These are phyloP conservation scores for Talaromyces islandicus DNA, from an alignment of 2,329 filamentous ascomycete species.

Conservation along the genomic window DNA sequence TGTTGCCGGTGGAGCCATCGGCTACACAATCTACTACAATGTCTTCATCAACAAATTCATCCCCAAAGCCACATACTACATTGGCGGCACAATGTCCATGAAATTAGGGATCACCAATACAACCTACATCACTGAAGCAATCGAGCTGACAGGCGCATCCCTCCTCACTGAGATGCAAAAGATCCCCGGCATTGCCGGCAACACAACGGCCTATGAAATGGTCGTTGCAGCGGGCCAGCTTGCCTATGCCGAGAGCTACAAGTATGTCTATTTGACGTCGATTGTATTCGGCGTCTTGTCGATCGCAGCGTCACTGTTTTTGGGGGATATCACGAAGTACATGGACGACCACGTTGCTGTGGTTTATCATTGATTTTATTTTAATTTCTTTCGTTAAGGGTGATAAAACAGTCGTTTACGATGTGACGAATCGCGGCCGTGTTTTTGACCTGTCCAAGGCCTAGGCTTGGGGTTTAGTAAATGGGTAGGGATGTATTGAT, in stretches of 20 bases:
- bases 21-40: constrained; percentile 56
- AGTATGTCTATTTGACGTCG: constrained; percentile 56
- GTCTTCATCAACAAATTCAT: constrained; percentile 43
- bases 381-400: background rate
- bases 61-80: constrained; percentile 40
- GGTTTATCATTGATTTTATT: constrained; percentile 31
- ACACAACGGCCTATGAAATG: constrained; percentile 44
- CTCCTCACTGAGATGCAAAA: constrained; percentile 44
- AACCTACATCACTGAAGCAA: constrained; percentile 44
- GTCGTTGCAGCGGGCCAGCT: constrained; percentile 52
- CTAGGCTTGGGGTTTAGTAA: background rate
- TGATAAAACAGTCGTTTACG: background rate
- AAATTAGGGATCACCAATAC: constrained; percentile 47
- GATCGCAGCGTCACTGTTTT: constrained; percentile 52
- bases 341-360: constrained; percentile 56
- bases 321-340: constrained; percentile 54
- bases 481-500: background rate
- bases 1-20: constrained; percentile 61
- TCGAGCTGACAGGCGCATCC: constrained; percentile 48
- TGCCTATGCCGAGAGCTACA: constrained; percentile 54
- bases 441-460: background rate
- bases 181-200: constrained; percentile 49
- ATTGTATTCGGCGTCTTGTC: constrained; percentile 56
- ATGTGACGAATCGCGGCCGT: background rate
- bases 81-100: constrained; percentile 46